phyloP scores from a whole-genome alignment of 257 asterid species.

The Plantago ovata region DNA sequence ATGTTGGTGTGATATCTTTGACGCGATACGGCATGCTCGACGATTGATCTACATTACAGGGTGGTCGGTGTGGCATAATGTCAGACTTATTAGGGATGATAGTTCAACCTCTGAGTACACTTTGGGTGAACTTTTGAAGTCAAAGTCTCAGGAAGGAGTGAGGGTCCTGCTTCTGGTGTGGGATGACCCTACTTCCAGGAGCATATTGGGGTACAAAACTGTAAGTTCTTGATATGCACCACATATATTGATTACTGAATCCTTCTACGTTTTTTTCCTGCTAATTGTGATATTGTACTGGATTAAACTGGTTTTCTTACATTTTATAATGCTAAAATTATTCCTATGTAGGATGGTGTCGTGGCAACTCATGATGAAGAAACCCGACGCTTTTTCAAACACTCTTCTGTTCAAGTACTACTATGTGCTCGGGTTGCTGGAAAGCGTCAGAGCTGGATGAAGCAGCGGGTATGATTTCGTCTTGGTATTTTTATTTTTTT shows the following conservation, averaged over 20 bases:
- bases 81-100: conserved; percentile 83
- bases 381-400: conserved; percentile 85
- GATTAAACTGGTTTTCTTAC: neutral
- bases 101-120: conserved; percentile 44
- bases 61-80: conserved; percentile 99
- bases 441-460: conserved; percentile 93
- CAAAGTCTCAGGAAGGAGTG: conserved; percentile 98
- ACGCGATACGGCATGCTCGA: conserved; percentile 78
- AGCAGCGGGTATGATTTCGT: conserved; percentile 66
- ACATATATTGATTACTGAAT: conserved; percentile 5
- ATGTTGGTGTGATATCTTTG: conserved; percentile 90
- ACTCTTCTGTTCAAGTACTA: conserved; percentile 93
- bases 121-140: conserved; percentile 85
- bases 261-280: too few relatives aligned
- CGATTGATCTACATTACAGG: conserved; percentile 88
- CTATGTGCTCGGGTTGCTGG: conserved; percentile 98
- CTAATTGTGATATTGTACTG: neutral
- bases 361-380: conserved; percentile 99
- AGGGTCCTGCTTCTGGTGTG: conserved; percentile 92
- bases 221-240: conserved; percentile 41
- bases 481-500: conserved; percentile 4
- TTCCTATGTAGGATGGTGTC: conserved; percentile 81
- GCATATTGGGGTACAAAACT: conserved; percentile 84
- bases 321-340: conserved; percentile 8
- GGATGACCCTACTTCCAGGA: conserved; percentile 99